Evolutionary conservation across 495 filamentous ascomycete genomes (phyloP), one percentile per base, ranked within the genome.

Genomic region (Chaetomidium leptoderma): DNA sequence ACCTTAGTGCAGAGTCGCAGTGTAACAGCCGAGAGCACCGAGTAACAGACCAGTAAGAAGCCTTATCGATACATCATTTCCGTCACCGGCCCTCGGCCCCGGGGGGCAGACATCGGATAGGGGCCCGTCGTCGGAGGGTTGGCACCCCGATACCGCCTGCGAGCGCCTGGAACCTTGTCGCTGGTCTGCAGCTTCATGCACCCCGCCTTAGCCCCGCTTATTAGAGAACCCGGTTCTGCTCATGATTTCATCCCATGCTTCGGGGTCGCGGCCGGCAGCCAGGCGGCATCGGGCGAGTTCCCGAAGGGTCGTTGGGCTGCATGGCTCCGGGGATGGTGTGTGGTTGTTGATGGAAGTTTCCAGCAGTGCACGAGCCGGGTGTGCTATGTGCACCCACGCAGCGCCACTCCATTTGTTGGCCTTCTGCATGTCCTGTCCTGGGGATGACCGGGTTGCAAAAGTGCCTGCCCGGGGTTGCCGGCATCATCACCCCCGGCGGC

Each of bases 11-110:
- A 35, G 23, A 16, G 10, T 13, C 6, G 17, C 17, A 26, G 32
- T 10, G 14, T 35, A 13, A 35, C 32, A 9, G 32, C 8, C 32
- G 32, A 35, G 32, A 14, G 14, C 24, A 46, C 43, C 7, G 32
- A 33, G 32, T 11, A 23, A 23, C 39, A 23, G 36, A n/a, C 40
- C 48, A 51, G 19, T 51, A n/a, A 27, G 33, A 51, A 27, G 19
- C 13, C 10, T 29, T 29, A 14, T 40, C 11, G 39, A 40, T 26
- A 9, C 16, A n/a, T 30, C 52, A 11, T 3, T 24, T 37, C 48
- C 19, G 51, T n/a, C 51, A 43, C 51, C 51, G 51, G 50, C n/a
- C 39, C 51, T 30, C 19, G 21, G 29, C 46, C n/a, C 29, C 29
- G 19, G 11, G 40, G 52, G 26, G 29, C 27, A 7, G 24, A 21